A percentile compares a stretch with the other conserved stretches of the same genome.
phyloP scores from a whole-genome alignment of 495 filamentous ascomycete species.

The Penicillium egyptiacum region DNA sequence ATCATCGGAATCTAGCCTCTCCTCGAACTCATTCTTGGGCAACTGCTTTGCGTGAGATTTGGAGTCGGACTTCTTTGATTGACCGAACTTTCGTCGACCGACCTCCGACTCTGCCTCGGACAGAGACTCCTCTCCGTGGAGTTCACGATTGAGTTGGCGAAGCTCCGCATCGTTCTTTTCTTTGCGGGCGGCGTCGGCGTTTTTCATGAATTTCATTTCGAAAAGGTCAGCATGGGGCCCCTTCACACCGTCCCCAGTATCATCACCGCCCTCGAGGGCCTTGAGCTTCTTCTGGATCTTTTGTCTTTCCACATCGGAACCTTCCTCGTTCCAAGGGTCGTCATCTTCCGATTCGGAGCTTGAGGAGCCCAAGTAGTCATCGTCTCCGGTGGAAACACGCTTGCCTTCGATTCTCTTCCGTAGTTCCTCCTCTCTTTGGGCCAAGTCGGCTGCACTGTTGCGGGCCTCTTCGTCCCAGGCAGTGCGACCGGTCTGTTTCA shows the following conservation, averaged over 20 bases:
- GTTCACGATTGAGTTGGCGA: conserved; percentile 70
- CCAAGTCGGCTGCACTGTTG: conserved; percentile 75
- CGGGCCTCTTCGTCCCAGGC: conserved; percentile 84
- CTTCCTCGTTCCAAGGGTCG: conserved; percentile 52
- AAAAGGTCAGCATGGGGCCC: conserved; percentile 55
- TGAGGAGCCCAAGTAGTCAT: conserved; percentile 47
- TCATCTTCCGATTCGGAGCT: conserved; percentile 59
- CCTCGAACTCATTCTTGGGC: conserved; percentile 60
- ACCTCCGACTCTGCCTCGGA: conserved; percentile 56
- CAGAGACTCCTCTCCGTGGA: conserved; percentile 58
- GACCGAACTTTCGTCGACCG: conserved; percentile 68
- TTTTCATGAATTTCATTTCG: conserved; percentile 89
- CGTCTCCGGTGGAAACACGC: conserved; percentile 51
- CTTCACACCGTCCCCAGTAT: conserved; percentile 34
- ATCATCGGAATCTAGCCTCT: conserved; percentile 54
- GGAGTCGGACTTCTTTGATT: conserved; percentile 32
- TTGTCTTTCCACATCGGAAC: conserved; percentile 52
- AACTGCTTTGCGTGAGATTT: conserved; percentile 22
- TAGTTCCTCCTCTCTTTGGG: conserved; percentile 81
- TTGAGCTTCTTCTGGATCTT: conserved; percentile 58
- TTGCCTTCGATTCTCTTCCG: conserved; percentile 82
- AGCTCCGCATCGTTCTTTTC: conserved; percentile 78
- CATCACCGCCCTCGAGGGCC: conserved; percentile 51
- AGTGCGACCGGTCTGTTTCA: conserved; percentile 74
- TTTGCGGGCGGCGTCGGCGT: conserved; percentile 73